Base-by-base conservation (phyloP, 768 basidiomycete genomes). In the Boletus rex-veris region DNA sequence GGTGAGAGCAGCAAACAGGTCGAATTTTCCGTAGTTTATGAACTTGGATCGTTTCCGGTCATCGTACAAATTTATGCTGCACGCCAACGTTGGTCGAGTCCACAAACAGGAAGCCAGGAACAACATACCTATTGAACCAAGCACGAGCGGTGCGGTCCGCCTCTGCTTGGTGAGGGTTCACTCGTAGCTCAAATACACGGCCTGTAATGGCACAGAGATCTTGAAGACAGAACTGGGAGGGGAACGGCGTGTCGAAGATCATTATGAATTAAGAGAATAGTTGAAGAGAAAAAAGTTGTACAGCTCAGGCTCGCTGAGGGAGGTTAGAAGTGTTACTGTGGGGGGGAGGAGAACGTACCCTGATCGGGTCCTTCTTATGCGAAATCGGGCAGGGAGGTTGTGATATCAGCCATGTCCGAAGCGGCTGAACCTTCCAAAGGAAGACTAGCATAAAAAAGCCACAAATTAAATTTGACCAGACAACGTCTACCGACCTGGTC, bases 21-120 rank as follows among this genome's bases (percentile, higher is more conserved):
- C 73, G 51, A 74, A 74, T 60, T 70, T 70, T 26, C 71, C 68
- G 21, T 74, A 73, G 58, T 72, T 67, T 21, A 74, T 39, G 42
- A 74, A 74, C 46, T 66, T 67, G 53, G 55, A 66, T 55, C 67
- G 64, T 58, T 67, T 73, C 50, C 60, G 58, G 48, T 71, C 70
- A 48, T 71, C 60, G 60, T 74, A 74, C 51, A 74, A 55, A n/a
- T 53, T 50, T 43, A 68, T 62, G 48, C 73, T 74, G 35, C 15
- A 53, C 14, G 15, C 14, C 33, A 35, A 35, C 26, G 33, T 58
- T 8, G 24, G 19, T 2, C 11, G 26, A 18, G 24, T 10, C 8
- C 28, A 36, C 37, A 26, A 26, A 4, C 18, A 19, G 37, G 15
- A 21, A 15, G n/a, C 3, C 0, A 9, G 31, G 44, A 9, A 28